Evolutionary conservation across 2,329 filamentous ascomycete species (phyloP).

Genomic region (Clarireedia hainanense): DNA sequence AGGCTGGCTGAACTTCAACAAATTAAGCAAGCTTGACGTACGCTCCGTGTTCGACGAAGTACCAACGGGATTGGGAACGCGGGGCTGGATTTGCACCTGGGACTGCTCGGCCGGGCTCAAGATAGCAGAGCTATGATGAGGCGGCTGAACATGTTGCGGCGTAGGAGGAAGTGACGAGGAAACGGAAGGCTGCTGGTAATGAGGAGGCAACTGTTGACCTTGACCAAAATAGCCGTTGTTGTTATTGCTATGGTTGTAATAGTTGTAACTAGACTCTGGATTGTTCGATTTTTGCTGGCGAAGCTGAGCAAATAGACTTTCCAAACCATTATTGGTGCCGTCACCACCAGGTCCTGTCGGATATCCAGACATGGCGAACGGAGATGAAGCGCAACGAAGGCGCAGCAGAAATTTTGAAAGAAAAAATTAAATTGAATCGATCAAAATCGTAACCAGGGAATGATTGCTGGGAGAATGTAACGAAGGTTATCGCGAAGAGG

Average conservation of each 20-base stretch:
- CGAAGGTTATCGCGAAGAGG: slow-evolving; percentile 8
- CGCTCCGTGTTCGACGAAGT: slow-evolving; percentile 36
- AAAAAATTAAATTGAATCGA: slow-evolving; percentile 18
- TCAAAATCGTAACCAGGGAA: slow-evolving; percentile 18
- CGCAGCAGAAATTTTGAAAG: slow-evolving; percentile 18
- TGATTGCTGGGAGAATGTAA: background rate
- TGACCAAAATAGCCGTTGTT: slow-evolving; percentile 24
- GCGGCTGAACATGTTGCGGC: slow-evolving; percentile 42
- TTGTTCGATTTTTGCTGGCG: slow-evolving; percentile 24
- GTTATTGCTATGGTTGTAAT: slow-evolving; percentile 26
- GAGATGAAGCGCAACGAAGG: slow-evolving; percentile 25
- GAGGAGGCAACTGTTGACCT: slow-evolving; percentile 23
- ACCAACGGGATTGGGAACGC: slow-evolving; percentile 29
- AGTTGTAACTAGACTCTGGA: slow-evolving; percentile 25
- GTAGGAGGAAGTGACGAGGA: slow-evolving; percentile 52
- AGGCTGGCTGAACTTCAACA: slow-evolving; percentile 55
- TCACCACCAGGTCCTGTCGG: slow-evolving; percentile 21
- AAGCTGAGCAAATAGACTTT: slow-evolving; percentile 29
- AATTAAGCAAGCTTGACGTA: slow-evolving; percentile 51
- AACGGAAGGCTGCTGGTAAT: slow-evolving; percentile 47
- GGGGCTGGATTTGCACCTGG: slow-evolving; percentile 18
- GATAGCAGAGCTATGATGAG: slow-evolving; percentile 48
- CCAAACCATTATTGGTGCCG: slow-evolving; percentile 21
- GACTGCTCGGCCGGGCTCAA: slow-evolving; percentile 46
- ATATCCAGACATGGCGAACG: slow-evolving; percentile 30